Evolutionary conservation across 192 early-diverging fungal genomes (phyloP).

Genomic region (Spinellus fusiger): DNA sequence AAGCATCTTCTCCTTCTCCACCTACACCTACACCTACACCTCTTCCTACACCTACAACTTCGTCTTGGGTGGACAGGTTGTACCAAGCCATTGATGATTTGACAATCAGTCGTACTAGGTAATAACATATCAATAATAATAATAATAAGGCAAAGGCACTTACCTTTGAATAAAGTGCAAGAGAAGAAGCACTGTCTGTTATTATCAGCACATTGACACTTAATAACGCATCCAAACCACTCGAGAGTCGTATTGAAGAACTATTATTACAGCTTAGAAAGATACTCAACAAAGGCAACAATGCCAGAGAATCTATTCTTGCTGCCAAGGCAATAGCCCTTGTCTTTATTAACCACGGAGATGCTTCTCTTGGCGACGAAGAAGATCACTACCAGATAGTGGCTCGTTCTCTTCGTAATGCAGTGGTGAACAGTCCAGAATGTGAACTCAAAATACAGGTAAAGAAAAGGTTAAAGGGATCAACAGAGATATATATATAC

Average conservation of each 20-base stretch:
- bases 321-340: constrained; percentile 42
- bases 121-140: background rate
- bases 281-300: constrained; percentile 39
- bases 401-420: constrained; percentile 38
- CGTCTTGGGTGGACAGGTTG: constrained; percentile 38
- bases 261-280: constrained; percentile 51
- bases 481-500: background rate
- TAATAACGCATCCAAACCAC: constrained; percentile 45
- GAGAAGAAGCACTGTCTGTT: constrained; percentile 49
- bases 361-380: constrained; percentile 28
- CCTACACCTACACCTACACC: too few relatives aligned
- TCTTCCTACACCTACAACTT: background rate
- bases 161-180: constrained; percentile 29
- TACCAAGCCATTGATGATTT: constrained; percentile 46
- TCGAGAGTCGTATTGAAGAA: constrained; percentile 44
- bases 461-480: constrained; percentile 5
- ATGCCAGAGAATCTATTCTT: constrained; percentile 31
- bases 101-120: constrained; percentile 48
- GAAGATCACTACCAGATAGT: constrained; percentile 44
- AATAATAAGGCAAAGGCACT: background rate
- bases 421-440: constrained; percentile 34
- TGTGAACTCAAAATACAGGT: constrained; percentile 42
- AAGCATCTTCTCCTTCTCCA: too few relatives aligned
- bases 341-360: constrained; percentile 44
- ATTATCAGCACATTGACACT: constrained; percentile 44